These are phyloP conservation scores for Pistacia integerrima DNA, from an alignment of 345 rosid species.

Conservation along the genomic window DNA sequence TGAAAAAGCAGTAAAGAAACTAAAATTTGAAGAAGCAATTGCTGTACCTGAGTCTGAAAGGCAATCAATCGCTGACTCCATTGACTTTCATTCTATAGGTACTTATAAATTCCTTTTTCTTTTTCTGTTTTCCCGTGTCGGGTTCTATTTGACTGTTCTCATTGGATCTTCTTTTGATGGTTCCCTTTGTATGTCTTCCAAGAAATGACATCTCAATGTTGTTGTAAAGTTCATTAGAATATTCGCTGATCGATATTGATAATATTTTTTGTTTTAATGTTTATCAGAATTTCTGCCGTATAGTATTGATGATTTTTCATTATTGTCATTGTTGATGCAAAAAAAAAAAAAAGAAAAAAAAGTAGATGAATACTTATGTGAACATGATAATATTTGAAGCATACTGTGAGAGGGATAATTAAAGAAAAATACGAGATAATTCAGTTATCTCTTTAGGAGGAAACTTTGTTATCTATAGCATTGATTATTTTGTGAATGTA, in stretches of 20 bases:
- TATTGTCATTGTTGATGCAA: background rate
- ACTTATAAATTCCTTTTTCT: conserved; percentile 17
- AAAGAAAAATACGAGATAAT: background rate
- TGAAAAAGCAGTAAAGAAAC: conserved; percentile 91
- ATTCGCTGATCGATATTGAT: background rate
- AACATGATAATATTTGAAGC: background rate
- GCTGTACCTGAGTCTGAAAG: conserved; percentile 74
- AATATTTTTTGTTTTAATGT: background rate
- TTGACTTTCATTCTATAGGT: conserved; percentile 87
- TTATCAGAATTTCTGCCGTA: background rate
- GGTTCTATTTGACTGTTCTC: background rate
- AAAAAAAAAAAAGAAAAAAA: background rate
- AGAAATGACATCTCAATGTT: background rate
- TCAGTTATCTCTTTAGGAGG: background rate
- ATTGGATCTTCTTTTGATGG: conserved; percentile 21
- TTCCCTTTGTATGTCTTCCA: background rate
- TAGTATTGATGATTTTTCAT: background rate
- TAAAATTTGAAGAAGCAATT: conserved; percentile 97
- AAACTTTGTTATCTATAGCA: background rate
- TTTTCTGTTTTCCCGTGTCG: background rate
- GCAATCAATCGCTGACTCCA: conserved; percentile 77
- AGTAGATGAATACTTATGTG: background rate
- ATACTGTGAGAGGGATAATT: background rate
- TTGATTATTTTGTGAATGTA: background rate
- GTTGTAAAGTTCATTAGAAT: background rate